Conservation (phyloP, 176 grass and related monocot genomes). For the Melocanna baccifera region DNA sequence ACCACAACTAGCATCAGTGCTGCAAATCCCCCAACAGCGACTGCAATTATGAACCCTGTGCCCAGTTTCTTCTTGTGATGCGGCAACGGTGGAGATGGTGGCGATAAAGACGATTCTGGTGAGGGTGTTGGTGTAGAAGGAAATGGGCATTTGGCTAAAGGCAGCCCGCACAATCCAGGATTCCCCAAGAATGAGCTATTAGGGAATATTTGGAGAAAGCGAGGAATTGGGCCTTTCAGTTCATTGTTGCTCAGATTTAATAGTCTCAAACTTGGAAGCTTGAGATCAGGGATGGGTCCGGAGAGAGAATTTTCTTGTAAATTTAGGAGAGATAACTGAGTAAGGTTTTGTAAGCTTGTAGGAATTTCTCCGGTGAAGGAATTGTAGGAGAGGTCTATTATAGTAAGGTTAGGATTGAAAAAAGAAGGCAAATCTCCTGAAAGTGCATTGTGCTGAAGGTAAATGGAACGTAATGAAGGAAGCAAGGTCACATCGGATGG, state of each 20-base stretch:
- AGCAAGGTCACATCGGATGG: slow-evolving; percentile 69
- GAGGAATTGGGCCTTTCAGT: slow-evolving; percentile 71
- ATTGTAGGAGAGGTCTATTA: slow-evolving; percentile 84
- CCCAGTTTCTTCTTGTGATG: slow-evolving; percentile 55
- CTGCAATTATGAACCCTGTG: slow-evolving; percentile 70
- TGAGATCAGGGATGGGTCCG: slow-evolving; percentile 75
- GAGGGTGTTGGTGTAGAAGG: slow-evolving; percentile 44
- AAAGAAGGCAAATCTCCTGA: slow-evolving; percentile 61
- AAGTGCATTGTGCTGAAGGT: slow-evolving; percentile 86
- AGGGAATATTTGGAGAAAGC: slow-evolving; percentile 56
- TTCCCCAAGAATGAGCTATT: slow-evolving; percentile 68
- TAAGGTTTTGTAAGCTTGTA: slow-evolving; percentile 58
- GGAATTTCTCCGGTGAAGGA: slow-evolving; percentile 64
- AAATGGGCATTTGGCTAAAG: slow-evolving; percentile 61
- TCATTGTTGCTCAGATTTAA: slow-evolving; percentile 85
- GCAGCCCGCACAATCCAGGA: slow-evolving; percentile 72
- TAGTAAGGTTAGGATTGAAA: slow-evolving; percentile 44
- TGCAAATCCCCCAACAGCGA: slow-evolving; percentile 69
- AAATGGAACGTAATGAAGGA: slow-evolving; percentile 61
- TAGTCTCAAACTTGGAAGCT: slow-evolving; percentile 50
- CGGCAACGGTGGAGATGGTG: background rate
- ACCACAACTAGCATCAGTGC: slow-evolving; percentile 56
- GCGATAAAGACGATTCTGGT: slow-evolving; percentile 30
- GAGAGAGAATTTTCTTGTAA: slow-evolving; percentile 70
- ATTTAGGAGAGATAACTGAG: slow-evolving; percentile 56